Evolutionary conservation across 2,329 filamentous ascomycete species (phyloP).

Genomic region (Lachnellula cervina): DNA sequence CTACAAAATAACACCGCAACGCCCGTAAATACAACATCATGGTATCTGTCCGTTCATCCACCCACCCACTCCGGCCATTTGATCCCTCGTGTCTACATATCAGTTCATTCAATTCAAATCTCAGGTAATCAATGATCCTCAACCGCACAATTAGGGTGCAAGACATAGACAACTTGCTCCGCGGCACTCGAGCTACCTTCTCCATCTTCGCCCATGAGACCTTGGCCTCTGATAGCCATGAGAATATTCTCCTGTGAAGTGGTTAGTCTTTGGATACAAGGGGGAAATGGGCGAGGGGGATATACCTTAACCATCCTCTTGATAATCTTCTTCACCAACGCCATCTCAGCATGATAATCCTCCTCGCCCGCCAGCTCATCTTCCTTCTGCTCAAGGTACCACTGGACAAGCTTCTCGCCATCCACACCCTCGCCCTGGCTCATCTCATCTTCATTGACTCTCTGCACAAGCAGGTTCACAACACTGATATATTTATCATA

Average conservation of each 20-base stretch:
- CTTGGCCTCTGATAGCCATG: conserved; percentile 68
- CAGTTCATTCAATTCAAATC: not conserved
- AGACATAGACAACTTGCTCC: conserved; percentile 67
- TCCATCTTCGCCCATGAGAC: conserved; percentile 44
- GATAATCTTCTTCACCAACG: conserved; percentile 75
- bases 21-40: conserved; percentile 9
- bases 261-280: not conserved
- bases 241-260: conserved; percentile 73
- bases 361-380: conserved; percentile 75
- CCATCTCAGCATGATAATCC: conserved; percentile 70
- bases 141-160: conserved; percentile 90
- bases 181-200: conserved; percentile 39
- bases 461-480: conserved; percentile 76
- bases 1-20: conserved; percentile 1
- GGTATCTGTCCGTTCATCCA: conserved; percentile 5
- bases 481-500: conserved; percentile 94
- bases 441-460: conserved; percentile 77
- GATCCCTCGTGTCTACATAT: not conserved
- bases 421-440: conserved; percentile 76
- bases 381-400: conserved; percentile 92
- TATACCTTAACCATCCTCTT: conserved; percentile 94
- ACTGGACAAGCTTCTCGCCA: conserved; percentile 73
- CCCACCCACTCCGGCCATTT: conserved; percentile 6
- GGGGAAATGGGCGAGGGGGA: conserved; percentile 15
- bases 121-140: conserved; percentile 42